Evolutionary conservation across 148 eudicot genomes (phyloP).

Genomic region (Drosera capensis): DNA sequence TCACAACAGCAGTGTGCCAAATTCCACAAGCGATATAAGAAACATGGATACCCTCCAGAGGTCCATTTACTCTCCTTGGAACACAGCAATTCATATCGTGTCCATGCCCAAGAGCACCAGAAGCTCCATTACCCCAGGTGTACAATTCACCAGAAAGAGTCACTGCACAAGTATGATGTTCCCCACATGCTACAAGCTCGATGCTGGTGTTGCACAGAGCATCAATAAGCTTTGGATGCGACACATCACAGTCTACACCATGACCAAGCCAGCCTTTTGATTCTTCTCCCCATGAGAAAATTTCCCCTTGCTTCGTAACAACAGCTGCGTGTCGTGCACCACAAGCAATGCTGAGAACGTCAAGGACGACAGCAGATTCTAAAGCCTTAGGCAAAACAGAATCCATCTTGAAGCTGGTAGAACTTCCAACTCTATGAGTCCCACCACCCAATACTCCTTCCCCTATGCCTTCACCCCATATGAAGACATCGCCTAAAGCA

Average conservation of each 20-base stretch:
- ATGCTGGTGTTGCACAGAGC: constrained; percentile 70
- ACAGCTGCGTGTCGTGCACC: constrained; percentile 84
- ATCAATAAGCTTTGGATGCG: constrained; percentile 87
- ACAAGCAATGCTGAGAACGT: constrained; percentile 96
- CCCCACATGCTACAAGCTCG: constrained; percentile 94
- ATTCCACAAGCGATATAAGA: constrained; percentile 93
- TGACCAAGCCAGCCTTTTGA: constrained; percentile 86
- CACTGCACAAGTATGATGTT: constrained; percentile 90
- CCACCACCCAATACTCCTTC: constrained; percentile 89
- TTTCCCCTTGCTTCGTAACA: constrained; percentile 95
- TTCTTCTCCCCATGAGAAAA: constrained; percentile 98
- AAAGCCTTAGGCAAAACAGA: constrained; percentile 79
- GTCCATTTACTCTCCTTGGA: constrained; percentile 82
- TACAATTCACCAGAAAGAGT: constrained; percentile 90
- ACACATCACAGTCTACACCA: constrained; percentile 88
- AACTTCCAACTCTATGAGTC: constrained; percentile 39
- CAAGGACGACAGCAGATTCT: constrained; percentile 92
- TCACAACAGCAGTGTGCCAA: constrained; percentile 96
- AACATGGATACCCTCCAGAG: constrained; percentile 91
- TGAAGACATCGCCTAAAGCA: constrained; percentile 87
- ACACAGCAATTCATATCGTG: constrained; percentile 91
- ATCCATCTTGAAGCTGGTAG: constrained; percentile 47
- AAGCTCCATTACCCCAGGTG: constrained; percentile 88
- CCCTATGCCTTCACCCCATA: constrained; percentile 95
- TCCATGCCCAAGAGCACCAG: constrained; percentile 89